Evolutionary conservation across 164 flowering plant species (phyloP).

Genomic region (Buxus sempervirens): DNA sequence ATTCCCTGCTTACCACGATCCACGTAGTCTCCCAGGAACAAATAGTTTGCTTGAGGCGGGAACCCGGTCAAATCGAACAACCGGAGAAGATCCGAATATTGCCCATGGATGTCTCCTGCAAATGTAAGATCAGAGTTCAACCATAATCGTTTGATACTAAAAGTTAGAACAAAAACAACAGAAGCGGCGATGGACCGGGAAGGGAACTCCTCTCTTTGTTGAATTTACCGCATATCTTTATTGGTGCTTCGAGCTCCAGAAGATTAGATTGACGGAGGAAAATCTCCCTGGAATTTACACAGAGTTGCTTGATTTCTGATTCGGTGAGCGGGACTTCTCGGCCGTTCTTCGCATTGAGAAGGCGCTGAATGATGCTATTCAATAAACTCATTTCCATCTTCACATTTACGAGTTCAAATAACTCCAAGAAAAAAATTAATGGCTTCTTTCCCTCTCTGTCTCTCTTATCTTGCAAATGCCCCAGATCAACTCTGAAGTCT

Average conservation of each 20-base stretch:
- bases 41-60: conserved; percentile 58
- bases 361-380: no score
- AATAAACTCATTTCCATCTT: conserved; percentile 48
- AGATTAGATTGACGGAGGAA: conserved; percentile 73
- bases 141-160: neutral
- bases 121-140: conserved; percentile 1
- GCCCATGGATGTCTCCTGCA: conserved; percentile 69
- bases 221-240: conserved; percentile 67
- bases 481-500: no score
- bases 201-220: no score
- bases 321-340: conserved; percentile 55
- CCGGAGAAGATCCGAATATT: conserved; percentile 54
- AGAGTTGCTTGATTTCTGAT: conserved; percentile 63
- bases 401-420: no score
- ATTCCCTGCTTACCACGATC: conserved; percentile 71
- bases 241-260: conserved; percentile 76
- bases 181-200: no score
- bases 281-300: conserved; percentile 49
- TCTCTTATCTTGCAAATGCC: no score
- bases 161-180: no score
- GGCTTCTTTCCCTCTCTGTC: no score
- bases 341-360: conserved; percentile 46
- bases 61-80: conserved; percentile 63
- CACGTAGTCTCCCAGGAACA: conserved; percentile 65
- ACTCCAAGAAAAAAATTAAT: no score